phyloP scores from a whole-genome alignment of 2,329 filamentous ascomycete species.

The Penicillium sclerotigenum region DNA sequence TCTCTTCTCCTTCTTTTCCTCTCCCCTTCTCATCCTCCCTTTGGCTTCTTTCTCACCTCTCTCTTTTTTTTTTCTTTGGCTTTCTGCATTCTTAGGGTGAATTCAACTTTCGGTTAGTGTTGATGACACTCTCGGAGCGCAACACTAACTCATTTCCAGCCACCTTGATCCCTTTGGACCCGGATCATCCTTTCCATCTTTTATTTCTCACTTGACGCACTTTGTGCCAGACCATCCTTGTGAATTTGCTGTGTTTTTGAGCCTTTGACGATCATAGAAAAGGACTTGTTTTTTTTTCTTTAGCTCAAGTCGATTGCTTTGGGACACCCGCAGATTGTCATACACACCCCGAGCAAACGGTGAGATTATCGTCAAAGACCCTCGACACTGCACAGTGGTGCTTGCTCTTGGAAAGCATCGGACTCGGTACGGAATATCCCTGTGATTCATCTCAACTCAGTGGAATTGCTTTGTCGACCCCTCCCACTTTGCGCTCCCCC shows the following conservation, averaged over 20 bases:
- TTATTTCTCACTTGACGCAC: conserved; percentile 21
- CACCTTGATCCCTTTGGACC: conserved; percentile 36
- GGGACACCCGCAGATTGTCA: conserved; percentile 14
- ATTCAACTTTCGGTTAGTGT: conserved; percentile 11
- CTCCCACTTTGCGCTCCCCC: conserved; percentile 12
- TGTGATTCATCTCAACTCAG: not conserved
- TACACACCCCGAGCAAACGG: conserved; percentile 5
- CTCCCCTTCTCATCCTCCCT: conserved; percentile 25
- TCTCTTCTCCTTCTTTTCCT: conserved; percentile 21
- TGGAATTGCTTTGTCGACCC: conserved; percentile 19
- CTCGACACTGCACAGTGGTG: not conserved
- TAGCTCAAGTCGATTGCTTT: conserved; percentile 14
- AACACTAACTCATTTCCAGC: conserved; percentile 32
- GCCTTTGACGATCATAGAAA: conserved; percentile 15
- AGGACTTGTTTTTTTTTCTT: not conserved
- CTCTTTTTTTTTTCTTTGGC: conserved; percentile 20
- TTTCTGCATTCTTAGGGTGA: conserved; percentile 15
- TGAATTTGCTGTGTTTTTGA: conserved; percentile 17
- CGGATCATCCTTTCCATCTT: conserved; percentile 25
- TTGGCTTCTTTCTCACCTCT: conserved; percentile 23
- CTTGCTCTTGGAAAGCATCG: not conserved
- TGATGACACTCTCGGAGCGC: conserved; percentile 1
- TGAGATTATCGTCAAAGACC: conserved; percentile 1
- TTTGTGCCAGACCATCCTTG: conserved; percentile 13
- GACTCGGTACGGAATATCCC: not conserved